A percentile compares a stretch with the other conserved stretches of the same genome.
Evolutionary conservation across 441 rosid genomes (phyloP).

Genomic region (Croton setiger): DNA sequence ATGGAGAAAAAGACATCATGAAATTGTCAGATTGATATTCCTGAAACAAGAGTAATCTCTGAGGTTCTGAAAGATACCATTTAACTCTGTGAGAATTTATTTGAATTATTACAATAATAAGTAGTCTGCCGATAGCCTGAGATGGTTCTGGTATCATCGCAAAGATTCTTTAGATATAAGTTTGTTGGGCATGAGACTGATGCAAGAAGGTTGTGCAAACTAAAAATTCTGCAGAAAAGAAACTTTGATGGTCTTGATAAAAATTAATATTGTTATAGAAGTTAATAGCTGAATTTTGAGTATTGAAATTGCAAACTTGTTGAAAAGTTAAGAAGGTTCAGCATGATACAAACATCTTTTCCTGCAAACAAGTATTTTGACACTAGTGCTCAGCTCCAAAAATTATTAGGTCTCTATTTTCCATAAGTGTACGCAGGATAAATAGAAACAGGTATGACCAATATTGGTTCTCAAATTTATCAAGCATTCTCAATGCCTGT

Average conservation of each 20-base stretch:
- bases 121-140: not conserved
- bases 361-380: not conserved
- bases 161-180: not conserved
- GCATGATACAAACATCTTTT: not conserved
- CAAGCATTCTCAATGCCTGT: too few relatives aligned
- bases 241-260: too few relatives aligned
- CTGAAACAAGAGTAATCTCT: not conserved
- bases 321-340: not conserved
- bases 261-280: too few relatives aligned
- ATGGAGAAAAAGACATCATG: not conserved
- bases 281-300: too few relatives aligned
- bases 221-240: not conserved
- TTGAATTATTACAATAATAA: not conserved
- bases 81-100: not conserved
- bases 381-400: not conserved
- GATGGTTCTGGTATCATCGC: not conserved
- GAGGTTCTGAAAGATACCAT: not conserved
- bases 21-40: not conserved
- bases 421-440: not conserved
- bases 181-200: not conserved
- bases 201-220: not conserved
- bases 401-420: not conserved
- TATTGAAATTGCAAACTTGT: too few relatives aligned
- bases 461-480: not conserved
- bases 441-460: not conserved